phyloP scores from a whole-genome alignment of 2,329 filamentous ascomycete species.

The Pseudocercospora musae region DNA sequence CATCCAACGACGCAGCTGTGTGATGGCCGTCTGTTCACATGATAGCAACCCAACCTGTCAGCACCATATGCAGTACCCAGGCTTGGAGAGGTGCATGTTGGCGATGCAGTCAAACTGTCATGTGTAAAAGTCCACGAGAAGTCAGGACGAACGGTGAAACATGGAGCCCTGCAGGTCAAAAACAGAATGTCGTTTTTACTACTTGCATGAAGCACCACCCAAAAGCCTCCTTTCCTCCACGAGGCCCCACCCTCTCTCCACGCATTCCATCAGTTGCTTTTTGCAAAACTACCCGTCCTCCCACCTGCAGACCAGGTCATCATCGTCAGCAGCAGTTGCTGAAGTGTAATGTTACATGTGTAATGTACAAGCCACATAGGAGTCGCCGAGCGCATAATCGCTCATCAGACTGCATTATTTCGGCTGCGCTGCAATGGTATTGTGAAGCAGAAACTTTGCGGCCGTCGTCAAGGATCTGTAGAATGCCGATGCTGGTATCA shows the following conservation, averaged over 20 bases:
- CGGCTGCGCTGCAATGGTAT: constrained; percentile 6
- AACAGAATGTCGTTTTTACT: constrained; percentile 1
- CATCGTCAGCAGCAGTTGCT: neutral
- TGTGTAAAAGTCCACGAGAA: neutral
- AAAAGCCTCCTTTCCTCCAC: constrained; percentile 3
- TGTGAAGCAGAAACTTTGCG: constrained; percentile 13
- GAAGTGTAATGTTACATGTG: constrained; percentile 18
- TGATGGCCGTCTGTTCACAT: neutral
- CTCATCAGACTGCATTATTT: constrained; percentile 15
- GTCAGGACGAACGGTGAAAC: neutral
- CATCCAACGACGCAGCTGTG: neutral
- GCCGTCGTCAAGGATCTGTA: constrained; percentile 21
- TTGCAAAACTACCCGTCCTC: neutral
- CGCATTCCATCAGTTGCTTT: constrained; percentile 3
- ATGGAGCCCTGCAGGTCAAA: neutral
- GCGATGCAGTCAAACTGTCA: neutral
- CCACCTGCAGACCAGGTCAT: neutral
- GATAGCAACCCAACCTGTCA: neutral
- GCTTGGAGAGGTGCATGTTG: neutral
- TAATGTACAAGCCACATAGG: constrained; percentile 22
- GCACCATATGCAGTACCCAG: neutral
- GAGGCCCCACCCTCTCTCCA: neutral
- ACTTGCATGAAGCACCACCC: constrained; percentile 3
- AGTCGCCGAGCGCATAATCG: constrained; percentile 19
- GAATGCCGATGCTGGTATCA: constrained; percentile 30